phyloP scores from a whole-genome alignment of 2,329 filamentous ascomycete species.

The Raffaelea arxii region DNA sequence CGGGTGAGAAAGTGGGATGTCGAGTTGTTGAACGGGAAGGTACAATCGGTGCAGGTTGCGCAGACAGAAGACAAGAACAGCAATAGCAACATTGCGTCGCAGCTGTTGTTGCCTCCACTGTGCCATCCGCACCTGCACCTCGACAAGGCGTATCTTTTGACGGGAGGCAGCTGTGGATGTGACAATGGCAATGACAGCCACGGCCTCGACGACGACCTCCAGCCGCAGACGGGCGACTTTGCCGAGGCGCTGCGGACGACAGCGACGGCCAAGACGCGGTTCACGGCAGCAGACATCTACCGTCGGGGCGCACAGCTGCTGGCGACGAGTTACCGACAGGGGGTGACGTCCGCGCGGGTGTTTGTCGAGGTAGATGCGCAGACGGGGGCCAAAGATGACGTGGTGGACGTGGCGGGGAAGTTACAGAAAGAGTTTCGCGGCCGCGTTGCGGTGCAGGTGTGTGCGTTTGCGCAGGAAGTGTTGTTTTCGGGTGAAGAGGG shows the following conservation, averaged over 20 bases:
- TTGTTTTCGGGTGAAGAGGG: constrained; percentile 56
- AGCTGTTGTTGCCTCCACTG: constrained; percentile 31
- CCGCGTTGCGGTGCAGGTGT: constrained; percentile 53
- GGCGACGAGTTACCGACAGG: constrained; percentile 51
- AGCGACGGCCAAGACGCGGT: constrained; percentile 49
- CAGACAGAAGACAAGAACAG: background rate
- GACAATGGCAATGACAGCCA: background rate
- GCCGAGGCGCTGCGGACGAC: constrained; percentile 48
- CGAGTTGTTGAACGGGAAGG: constrained; percentile 7
- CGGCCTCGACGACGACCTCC: constrained; percentile 32
- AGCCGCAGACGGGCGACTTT: constrained; percentile 52
- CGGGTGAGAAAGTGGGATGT: constrained; percentile 7
- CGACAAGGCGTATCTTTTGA: constrained; percentile 55
- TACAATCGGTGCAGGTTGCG: constrained; percentile 3
- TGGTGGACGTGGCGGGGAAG: constrained; percentile 40
- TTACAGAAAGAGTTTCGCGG: constrained; percentile 45
- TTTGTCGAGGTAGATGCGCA: constrained; percentile 63
- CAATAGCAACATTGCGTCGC: constrained; percentile 4
- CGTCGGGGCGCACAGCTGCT: constrained; percentile 55
- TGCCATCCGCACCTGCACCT: constrained; percentile 68
- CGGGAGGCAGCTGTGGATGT: constrained; percentile 17
- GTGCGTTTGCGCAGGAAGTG: constrained; percentile 61
- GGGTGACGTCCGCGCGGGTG: constrained; percentile 59
- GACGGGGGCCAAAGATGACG: constrained; percentile 27
- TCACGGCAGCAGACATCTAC: constrained; percentile 52